phyloP scores from a whole-genome alignment of 306 rosid species.

The Casuarina equisetifolia region DNA sequence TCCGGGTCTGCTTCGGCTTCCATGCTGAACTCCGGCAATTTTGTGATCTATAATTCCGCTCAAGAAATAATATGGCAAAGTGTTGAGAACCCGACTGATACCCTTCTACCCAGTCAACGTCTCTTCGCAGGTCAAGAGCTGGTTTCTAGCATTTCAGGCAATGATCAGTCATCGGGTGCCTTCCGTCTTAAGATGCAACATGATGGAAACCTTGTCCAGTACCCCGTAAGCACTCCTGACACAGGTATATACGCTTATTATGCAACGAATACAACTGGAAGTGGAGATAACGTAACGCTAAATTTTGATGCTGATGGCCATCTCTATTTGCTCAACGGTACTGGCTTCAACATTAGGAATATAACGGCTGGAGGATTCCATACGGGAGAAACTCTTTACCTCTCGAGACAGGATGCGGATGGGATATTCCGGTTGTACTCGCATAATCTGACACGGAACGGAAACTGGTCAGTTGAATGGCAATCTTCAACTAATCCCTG shows the following conservation, averaged over 20 bases:
- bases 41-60: not conserved
- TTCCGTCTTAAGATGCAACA: not conserved
- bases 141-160: not conserved
- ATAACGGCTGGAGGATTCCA: not conserved
- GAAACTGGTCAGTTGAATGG: not conserved
- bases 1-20: not conserved
- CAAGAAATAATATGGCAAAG: not conserved
- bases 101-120: not conserved
- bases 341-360: not conserved
- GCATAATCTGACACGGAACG: not conserved
- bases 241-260: not conserved
- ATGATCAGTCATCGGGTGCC: not conserved
- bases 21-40: not conserved
- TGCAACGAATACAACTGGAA: not conserved
- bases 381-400: not conserved
- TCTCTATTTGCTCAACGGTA: conserved; percentile 9
- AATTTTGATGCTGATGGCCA: not conserved
- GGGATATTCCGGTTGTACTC: not conserved
- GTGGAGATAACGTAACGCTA: not conserved
- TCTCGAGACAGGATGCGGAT: not conserved
- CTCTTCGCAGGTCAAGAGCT: not conserved
- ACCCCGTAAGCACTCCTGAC: not conserved
- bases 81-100: not conserved
- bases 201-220: not conserved
- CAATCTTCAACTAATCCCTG: not conserved